Evolutionary conservation across 2,329 filamentous ascomycete species (phyloP).

Genomic region (Bipolaris cookei): DNA sequence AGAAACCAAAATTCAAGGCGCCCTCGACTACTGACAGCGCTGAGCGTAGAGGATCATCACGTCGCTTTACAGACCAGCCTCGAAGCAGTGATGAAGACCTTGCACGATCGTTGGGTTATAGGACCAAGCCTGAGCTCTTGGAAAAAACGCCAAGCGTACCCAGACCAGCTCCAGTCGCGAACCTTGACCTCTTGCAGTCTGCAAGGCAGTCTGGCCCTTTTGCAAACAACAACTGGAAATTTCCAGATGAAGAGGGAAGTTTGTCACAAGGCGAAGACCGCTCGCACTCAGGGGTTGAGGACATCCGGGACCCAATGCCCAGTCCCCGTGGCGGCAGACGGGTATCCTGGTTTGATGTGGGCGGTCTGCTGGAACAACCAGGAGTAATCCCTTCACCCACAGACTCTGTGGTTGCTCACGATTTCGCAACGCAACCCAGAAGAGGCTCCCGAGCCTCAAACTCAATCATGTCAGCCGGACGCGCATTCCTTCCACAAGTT

Average conservation of each 20-base stretch:
- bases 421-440: conserved; percentile 49
- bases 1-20: conserved; percentile 79
- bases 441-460: conserved; percentile 43
- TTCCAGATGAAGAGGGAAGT: conserved; percentile 32
- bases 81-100: conserved; percentile 94
- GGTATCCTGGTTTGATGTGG: conserved; percentile 85
- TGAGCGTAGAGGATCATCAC: conserved; percentile 63
- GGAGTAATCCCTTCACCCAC: conserved; percentile 38
- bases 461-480: conserved; percentile 29
- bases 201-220: conserved; percentile 33
- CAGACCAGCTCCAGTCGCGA: conserved; percentile 47
- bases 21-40: conserved; percentile 59
- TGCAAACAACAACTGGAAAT: conserved; percentile 43
- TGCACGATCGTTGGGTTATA: conserved; percentile 77
- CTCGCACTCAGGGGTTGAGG: conserved; percentile 27
- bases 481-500: conserved; percentile 32
- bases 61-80: conserved; percentile 69
- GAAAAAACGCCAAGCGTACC: conserved; percentile 51
- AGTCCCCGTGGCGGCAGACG: conserved; percentile 53
- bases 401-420: conserved; percentile 49
- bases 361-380: conserved; percentile 69
- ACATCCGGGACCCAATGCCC: conserved; percentile 46
- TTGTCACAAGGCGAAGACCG: conserved; percentile 31
- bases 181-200: conserved; percentile 36
- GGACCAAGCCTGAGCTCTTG: conserved; percentile 61